A percentile compares a stretch with the other conserved stretches of the same genome.
Evolutionary conservation across 768 basidiomycete genomes (phyloP).

Genomic region (Chalciporus chontae): DNA sequence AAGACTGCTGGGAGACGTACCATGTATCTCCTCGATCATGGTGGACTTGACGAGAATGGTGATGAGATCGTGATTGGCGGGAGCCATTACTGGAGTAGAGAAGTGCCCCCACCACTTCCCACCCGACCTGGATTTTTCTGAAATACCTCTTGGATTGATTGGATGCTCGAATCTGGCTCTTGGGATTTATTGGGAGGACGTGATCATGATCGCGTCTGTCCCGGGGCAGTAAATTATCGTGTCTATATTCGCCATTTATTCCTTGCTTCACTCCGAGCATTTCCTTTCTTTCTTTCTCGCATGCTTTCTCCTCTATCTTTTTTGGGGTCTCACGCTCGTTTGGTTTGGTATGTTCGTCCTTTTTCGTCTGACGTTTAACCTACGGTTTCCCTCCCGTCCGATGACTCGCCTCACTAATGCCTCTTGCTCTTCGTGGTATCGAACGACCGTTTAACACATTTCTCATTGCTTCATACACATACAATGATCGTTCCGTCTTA

Average conservation of each 20-base stretch:
- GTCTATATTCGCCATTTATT: conserved; percentile 23
- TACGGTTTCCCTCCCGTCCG: not conserved
- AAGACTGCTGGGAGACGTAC: conserved; percentile 33
- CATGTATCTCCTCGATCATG: conserved; percentile 32
- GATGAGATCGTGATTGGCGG: conserved; percentile 20
- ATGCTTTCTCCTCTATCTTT: not conserved
- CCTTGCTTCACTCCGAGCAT: not conserved
- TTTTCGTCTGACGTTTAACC: conserved; percentile 4
- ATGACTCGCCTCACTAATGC: conserved; percentile 2
- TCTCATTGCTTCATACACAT: conserved; percentile 3
- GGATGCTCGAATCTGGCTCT: conserved; percentile 4
- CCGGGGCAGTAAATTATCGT: conserved; percentile 26
- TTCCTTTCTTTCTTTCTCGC: conserved; percentile 2
- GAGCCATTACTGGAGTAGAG: conserved; percentile 19
- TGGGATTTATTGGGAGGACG: conserved; percentile 5
- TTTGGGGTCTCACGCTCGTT: conserved; percentile 9
- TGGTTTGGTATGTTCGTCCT: conserved; percentile 1
- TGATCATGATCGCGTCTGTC: conserved; percentile 1
- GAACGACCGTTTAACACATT: not conserved
- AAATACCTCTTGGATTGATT: not conserved
- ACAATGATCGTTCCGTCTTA: not conserved
- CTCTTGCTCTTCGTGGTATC: conserved; percentile 8
- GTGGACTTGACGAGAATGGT: conserved; percentile 18
- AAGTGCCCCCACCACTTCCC: conserved; percentile 18
- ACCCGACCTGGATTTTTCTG: conserved; percentile 15